phyloP scores from a whole-genome alignment of 225 moss, liverwort and hornwort species.

The Rhytidiadelphus loreus region DNA sequence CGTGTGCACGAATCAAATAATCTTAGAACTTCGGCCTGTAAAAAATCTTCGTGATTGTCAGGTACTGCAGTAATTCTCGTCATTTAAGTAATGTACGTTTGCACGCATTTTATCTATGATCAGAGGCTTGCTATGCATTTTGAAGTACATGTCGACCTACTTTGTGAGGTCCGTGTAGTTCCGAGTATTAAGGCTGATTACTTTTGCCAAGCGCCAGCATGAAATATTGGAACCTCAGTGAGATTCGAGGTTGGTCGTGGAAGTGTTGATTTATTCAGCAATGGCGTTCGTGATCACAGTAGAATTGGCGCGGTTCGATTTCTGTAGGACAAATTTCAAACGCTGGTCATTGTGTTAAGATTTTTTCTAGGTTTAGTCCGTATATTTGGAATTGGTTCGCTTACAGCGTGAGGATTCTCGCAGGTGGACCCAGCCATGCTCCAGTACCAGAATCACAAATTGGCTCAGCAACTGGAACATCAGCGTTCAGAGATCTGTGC shows the following conservation, averaged over 20 bases:
- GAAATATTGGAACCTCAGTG: background rate
- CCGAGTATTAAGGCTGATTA: background rate
- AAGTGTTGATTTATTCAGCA: background rate
- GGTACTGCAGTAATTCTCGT: background rate
- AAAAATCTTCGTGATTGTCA: background rate
- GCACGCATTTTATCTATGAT: background rate
- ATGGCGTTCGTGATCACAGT: background rate
- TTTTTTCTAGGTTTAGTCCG: background rate
- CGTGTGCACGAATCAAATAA: background rate
- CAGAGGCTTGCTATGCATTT: background rate
- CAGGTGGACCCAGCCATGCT: conserved; percentile 89
- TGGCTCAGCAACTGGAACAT: conserved; percentile 90
- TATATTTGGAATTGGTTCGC: background rate
- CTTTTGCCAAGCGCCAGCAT: background rate
- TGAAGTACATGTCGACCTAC: background rate
- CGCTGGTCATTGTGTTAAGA: background rate
- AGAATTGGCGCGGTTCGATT: background rate
- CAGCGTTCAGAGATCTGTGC: conserved; percentile 84
- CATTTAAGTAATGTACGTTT: background rate
- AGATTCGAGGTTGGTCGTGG: background rate
- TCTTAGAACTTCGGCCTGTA: background rate
- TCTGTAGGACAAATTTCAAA: background rate
- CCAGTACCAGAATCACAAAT: conserved; percentile 90
- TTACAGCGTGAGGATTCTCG: background rate
- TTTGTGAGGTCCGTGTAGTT: background rate